Base-by-base conservation (phyloP, 108 stramenopile genomes). In the Poteriospumella lacustris region DNA sequence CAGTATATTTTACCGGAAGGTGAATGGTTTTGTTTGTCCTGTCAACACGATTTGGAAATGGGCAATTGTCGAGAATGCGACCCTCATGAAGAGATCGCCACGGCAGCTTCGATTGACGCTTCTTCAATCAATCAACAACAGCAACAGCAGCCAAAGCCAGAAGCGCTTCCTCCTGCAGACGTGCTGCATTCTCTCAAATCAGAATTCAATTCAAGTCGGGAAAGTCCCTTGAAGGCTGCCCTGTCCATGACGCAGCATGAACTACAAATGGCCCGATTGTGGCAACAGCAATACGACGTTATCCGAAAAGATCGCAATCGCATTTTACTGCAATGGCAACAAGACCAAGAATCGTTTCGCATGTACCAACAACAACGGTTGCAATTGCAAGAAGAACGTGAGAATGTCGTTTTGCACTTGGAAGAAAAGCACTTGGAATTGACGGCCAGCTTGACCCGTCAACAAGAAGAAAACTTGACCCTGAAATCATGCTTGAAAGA, bases 1-100 rank as follows among this genome's bases (percentile, higher is more conserved):
- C 64, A 68, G 24, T 68, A 68, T 39, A 40, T 39, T 36, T 36
- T 68, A 68, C 64, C 64, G 19, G 64, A 39, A 39, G 64, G 64
- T 36, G 64, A 68, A 68, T 68, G 64, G 64, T 68, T 39, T 68
- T 68, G 64, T 68, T 19, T 19, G 15, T 19, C n/a, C n/a, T n/a
- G n/a, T n/a, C n/a, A n/a, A n/a, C n/a, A n/a, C n/a, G n/a, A n/a
- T n/a, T n/a, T n/a, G n/a, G n/a, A n/a, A 36, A 39, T 68, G 64
- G 15, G 40, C 19, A 19, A 40, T 19, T 36, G 19, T 40, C 12
- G 64, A 36, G 15, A 19, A 68, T 36, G 36, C 64, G 19, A 19
- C 12, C 36, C 19, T 39, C 64, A 68, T 68, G n/a, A 68, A 36
- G 19, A 68, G 64, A 39, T 68, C 15, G 19, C 12, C 19, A 15